Base-by-base conservation (phyloP, 345 rosid species). In the Camelina neglecta region DNA sequence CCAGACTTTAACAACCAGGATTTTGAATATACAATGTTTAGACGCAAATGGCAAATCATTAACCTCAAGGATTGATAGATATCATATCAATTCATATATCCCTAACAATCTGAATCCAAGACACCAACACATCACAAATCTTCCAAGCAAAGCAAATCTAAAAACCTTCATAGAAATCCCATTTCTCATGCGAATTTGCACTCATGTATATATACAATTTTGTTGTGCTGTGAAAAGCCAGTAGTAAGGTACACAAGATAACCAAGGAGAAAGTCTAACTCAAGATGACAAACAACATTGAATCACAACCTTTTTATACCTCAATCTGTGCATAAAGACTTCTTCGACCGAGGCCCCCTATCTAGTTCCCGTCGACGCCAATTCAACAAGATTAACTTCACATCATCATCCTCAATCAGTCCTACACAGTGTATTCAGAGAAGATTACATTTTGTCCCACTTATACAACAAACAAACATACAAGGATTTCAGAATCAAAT, bases 331-430 rank as follows among this genome's bases (percentile, higher is more conserved):
- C 70, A 44, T 3, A 44, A 20, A 33, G 8, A 35, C 69, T 50
- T 67, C 55, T 51, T 66, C 58, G 9, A 60, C 31, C 58, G 9
- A 60, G 21, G 45, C 64, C 18, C 4, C 51, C 51, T 29, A 39
- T 65, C 39, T 20, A 11, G 67, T 63, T 63, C 64, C 45, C 31
- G 24, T 59, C 10, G 35, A 55, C 64, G 67, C 63, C 68, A 55
- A 74, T 57, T 47, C 71, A 57, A 38, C 38, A 71, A 74, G 64
- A 75, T 36, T 44, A 58, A 65, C 65, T 69, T 65, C 76, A 64
- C 73, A 69, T 49, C 73, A 69, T 49, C 64, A 38, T 55, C 10
- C 49, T 60, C 47, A 38, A 42, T 50, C 35, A 68, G 69, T 45
- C 61, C 79, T 79, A 70, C 50, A 57, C 13, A 72, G 29, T 26